These are phyloP conservation scores for Populus simonii DNA, from an alignment of 345 rosid genomes.

Conservation along the genomic window DNA sequence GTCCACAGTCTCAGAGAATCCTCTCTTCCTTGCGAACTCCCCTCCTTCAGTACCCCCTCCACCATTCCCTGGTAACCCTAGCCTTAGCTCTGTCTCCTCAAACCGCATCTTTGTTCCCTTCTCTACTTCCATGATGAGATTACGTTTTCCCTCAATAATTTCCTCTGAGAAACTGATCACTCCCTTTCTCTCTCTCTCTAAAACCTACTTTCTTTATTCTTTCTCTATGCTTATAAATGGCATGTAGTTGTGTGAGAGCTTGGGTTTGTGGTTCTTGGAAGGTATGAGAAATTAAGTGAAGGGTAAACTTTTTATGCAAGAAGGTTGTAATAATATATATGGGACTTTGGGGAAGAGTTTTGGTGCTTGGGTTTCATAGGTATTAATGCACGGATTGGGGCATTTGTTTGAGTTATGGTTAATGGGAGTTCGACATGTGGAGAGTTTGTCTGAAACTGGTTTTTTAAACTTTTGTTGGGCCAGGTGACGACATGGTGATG, in stretches of 20 bases:
- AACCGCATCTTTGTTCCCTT: conserved; percentile 38
- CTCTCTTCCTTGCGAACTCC: conserved; percentile 54
- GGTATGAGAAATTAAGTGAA: not conserved
- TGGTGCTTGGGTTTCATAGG: conserved; percentile 17
- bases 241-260: not conserved
- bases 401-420: not conserved
- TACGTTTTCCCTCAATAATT: not conserved
- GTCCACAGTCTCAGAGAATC: conserved; percentile 66
- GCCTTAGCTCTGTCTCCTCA: conserved; percentile 76
- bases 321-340: not conserved
- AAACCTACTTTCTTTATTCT: not conserved
- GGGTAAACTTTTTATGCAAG: not conserved
- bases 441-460: conserved; percentile 13
- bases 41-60: conserved; percentile 24
- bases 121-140: conserved; percentile 27
- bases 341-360: conserved; percentile 16
- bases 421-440: conserved; percentile 31
- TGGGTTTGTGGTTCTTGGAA: conserved; percentile 6
- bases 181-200: conserved; percentile 14
- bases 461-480: conserved; percentile 13
- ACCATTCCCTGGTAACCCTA: conserved; percentile 65
- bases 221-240: not conserved
- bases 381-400: conserved; percentile 25
- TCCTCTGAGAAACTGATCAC: not conserved
- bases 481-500: conserved; percentile 32